Percentiles rank a stretch among this genome's conserved stretches.
phyloP scores from a whole-genome alignment of 2,329 filamentous ascomycete genomes.

The Penicillium sp. region DNA sequence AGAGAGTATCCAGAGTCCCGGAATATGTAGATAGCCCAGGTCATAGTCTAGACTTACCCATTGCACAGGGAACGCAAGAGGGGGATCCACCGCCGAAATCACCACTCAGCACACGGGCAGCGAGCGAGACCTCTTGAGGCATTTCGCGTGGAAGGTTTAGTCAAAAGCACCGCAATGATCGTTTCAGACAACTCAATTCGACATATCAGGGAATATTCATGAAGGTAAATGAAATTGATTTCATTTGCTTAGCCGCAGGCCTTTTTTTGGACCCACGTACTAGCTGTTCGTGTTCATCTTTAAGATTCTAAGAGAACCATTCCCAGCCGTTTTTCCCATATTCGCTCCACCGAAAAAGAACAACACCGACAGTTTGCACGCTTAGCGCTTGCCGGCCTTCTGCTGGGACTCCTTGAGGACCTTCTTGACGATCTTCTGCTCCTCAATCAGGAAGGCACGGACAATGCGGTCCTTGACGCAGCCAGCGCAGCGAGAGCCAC shows the following conservation, averaged over 20 bases:
- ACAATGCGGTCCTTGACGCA: slow-evolving; percentile 98
- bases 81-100: background rate
- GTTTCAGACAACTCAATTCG: slow-evolving; percentile 14
- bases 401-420: slow-evolving; percentile 97
- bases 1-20: background rate
- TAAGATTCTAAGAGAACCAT: slow-evolving; percentile 36
- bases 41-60: background rate
- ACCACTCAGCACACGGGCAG: background rate
- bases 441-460: slow-evolving; percentile 98
- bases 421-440: slow-evolving; percentile 99
- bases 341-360: slow-evolving; percentile 40
- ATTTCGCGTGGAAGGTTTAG: background rate
- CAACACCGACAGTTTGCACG: slow-evolving; percentile 37
- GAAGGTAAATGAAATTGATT: slow-evolving; percentile 34
- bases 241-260: slow-evolving; percentile 37
- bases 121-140: background rate
- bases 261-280: slow-evolving; percentile 27
- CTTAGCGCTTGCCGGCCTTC: slow-evolving; percentile 55
- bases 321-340: slow-evolving; percentile 39
- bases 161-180: slow-evolving; percentile 1
- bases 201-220: slow-evolving; percentile 27
- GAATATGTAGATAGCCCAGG: background rate
- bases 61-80: background rate
- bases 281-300: slow-evolving; percentile 39
- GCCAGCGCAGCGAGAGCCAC: slow-evolving; percentile 96